phyloP scores from a whole-genome alignment of 106 monocot genomes.

The Allium sativum region DNA sequence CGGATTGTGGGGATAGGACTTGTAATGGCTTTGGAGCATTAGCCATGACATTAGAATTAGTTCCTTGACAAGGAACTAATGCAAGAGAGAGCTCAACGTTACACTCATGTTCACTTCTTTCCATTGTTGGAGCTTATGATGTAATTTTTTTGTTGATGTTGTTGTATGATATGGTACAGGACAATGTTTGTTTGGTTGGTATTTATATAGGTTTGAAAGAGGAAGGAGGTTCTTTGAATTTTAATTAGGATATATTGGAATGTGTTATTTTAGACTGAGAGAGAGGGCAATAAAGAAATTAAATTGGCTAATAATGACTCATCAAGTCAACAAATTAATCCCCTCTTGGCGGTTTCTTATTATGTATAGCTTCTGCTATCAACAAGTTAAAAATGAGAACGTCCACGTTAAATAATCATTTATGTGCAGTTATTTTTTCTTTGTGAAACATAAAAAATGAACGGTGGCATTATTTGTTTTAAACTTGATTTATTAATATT shows the following conservation, averaged over 20 bases:
- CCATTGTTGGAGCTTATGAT: not conserved
- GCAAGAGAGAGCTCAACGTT: constrained; percentile 8
- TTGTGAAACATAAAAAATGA: too few relatives aligned
- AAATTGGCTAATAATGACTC: not conserved
- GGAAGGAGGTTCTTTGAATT: constrained; percentile 3
- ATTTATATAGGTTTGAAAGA: not conserved
- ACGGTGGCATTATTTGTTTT: too few relatives aligned
- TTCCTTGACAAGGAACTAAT: too few relatives aligned
- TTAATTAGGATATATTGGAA: constrained; percentile 2
- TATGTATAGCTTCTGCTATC: not conserved
- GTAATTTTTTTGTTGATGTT: not conserved
- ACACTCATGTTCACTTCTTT: not conserved
- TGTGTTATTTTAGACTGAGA: constrained; percentile 3
- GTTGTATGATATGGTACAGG: too few relatives aligned
- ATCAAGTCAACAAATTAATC: constrained; percentile 7
- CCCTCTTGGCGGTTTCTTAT: not conserved
- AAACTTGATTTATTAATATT: too few relatives aligned
- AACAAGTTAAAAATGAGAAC: not conserved
- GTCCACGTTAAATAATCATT: not conserved
- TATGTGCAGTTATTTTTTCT: too few relatives aligned
- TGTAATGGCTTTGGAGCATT: too few relatives aligned
- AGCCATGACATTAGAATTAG: too few relatives aligned
- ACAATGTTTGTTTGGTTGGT: not conserved
- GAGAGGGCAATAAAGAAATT: too few relatives aligned
- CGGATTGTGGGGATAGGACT: too few relatives aligned